Percentiles rank a stretch among this genome's conserved stretches.
These are phyloP conservation scores for Sisymbrium irio DNA, from an alignment of 345 rosid genomes.

Conservation along the genomic window DNA sequence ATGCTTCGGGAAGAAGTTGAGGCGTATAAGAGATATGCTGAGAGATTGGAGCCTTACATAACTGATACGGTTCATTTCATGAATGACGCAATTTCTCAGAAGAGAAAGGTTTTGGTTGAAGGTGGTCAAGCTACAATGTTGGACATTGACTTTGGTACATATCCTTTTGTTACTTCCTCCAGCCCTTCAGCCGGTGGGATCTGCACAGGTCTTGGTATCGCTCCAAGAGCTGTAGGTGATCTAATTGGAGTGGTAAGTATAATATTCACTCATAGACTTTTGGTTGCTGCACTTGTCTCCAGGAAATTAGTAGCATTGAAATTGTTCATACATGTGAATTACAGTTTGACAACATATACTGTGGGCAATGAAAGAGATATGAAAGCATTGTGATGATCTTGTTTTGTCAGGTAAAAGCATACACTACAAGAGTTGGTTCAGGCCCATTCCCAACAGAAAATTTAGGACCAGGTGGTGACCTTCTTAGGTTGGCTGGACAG, in stretches of 20 bases:
- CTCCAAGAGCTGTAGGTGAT: slow-evolving; percentile 91
- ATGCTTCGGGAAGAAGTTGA: slow-evolving; percentile 88
- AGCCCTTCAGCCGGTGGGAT: slow-evolving; percentile 99
- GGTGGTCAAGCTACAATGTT: slow-evolving; percentile 99
- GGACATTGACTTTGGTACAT: slow-evolving; percentile 93
- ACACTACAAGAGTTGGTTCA: slow-evolving; percentile 97
- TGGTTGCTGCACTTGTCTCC: neutral
- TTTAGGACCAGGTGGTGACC: slow-evolving; percentile 82
- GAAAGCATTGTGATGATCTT: neutral
- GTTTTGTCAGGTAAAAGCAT: slow-evolving; percentile 81
- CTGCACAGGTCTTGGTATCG: slow-evolving; percentile 92
- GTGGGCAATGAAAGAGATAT: neutral
- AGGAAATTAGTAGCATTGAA: neutral
- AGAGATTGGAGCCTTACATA: slow-evolving; percentile 86
- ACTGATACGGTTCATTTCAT: slow-evolving; percentile 84
- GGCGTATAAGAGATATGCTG: slow-evolving; percentile 84
- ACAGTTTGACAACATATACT: neutral
- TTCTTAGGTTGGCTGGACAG: slow-evolving; percentile 83
- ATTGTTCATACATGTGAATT: neutral
- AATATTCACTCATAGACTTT: neutral
- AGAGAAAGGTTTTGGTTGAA: slow-evolving; percentile 86
- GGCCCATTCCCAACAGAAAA: slow-evolving; percentile 98
- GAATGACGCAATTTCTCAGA: slow-evolving; percentile 70
- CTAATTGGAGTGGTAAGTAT: slow-evolving; percentile 83
- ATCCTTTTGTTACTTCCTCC: slow-evolving; percentile 96